These are phyloP conservation scores for Piromyces sp. DNA, from an alignment of 192 early-diverging fungal species.

Conservation along the genomic window DNA sequence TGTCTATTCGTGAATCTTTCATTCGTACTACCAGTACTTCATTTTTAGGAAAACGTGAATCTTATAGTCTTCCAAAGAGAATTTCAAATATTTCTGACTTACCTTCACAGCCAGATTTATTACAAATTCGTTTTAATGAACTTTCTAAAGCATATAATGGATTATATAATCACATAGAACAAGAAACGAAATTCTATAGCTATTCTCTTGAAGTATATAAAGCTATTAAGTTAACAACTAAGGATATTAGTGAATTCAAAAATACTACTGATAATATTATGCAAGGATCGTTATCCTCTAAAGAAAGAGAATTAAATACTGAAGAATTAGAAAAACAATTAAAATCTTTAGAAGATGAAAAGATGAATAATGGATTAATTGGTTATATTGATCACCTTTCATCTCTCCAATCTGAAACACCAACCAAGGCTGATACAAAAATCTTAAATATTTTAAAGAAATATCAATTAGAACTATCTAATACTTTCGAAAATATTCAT, in stretches of 20 bases:
- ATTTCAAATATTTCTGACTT: not conserved
- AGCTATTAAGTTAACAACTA: not conserved
- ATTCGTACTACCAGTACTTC: not conserved
- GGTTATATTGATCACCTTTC: not conserved
- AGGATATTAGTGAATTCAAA: not conserved
- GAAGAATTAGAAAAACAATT: not conserved
- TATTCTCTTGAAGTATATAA: not conserved
- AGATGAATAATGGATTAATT: not conserved
- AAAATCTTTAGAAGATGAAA: not conserved
- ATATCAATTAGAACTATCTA: not conserved
- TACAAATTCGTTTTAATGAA: not conserved
- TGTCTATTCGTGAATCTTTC: not conserved
- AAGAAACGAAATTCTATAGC: not conserved
- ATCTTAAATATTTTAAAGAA: not conserved
- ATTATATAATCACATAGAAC: not conserved
- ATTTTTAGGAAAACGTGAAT: not conserved
- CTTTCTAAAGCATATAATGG: not conserved
- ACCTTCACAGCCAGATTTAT: not conserved
- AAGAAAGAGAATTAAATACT: not conserved
- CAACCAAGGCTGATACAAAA: not conserved
- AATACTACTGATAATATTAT: not conserved
- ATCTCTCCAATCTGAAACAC: not conserved
- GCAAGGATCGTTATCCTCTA: not conserved
- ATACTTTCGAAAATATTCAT: not conserved
- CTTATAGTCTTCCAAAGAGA: not conserved